phyloP scores from a whole-genome alignment of 768 basidiomycete genomes.

The Mycena galericulata region DNA sequence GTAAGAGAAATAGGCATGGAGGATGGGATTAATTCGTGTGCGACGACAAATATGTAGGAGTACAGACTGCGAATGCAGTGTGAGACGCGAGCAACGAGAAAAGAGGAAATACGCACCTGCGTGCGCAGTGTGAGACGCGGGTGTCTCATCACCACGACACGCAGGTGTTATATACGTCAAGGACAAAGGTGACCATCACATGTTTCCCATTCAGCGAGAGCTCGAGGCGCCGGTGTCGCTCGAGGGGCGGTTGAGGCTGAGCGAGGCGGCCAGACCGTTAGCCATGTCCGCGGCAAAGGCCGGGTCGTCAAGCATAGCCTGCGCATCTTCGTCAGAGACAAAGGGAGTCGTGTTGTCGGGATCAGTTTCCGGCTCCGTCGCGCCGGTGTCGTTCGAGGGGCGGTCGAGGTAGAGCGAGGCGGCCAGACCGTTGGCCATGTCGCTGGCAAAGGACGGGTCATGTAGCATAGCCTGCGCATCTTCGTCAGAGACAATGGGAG shows the following conservation, averaged over 20 bases:
- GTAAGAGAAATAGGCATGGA: too few species aligned
- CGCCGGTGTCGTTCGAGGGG: neutral
- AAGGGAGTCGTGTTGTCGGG: neutral
- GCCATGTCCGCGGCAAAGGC: neutral
- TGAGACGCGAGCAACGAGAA: too few species aligned
- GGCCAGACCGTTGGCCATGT: slow-evolving; percentile 1
- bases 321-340: neutral
- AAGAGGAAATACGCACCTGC: too few species aligned
- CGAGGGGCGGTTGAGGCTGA: neutral
- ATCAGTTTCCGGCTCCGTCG: too few species aligned
- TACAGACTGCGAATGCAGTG: too few species aligned
- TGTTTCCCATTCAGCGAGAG: too few species aligned
- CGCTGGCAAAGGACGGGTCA: neutral
- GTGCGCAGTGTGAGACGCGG: too few species aligned
- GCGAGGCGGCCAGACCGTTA: neutral
- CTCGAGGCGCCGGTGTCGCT: neutral
- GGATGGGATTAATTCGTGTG: too few species aligned
- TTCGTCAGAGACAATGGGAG: neutral
- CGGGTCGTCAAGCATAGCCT: neutral
- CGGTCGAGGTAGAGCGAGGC: neutral
- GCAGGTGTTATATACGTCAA: too few species aligned
- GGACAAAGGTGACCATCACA: too few species aligned
- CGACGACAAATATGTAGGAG: too few species aligned
- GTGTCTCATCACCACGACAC: too few species aligned
- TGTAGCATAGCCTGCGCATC: neutral